phyloP scores from a whole-genome alignment of 1,284 basidiomycete genomes.

The Puccinia hordei region DNA sequence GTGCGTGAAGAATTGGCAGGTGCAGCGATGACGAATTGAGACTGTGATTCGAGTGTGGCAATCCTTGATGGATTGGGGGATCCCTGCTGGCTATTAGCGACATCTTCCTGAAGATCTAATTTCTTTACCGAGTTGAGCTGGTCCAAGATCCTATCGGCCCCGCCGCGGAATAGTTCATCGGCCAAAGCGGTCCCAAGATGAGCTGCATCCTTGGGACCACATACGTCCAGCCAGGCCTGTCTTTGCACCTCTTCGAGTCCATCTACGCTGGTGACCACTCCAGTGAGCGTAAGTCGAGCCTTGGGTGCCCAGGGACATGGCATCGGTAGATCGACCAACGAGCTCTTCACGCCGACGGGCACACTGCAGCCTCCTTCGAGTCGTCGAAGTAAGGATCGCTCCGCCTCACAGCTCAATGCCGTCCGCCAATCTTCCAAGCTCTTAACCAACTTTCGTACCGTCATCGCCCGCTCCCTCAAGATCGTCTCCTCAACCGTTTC shows the following conservation, averaged over 20 bases:
- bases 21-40: constrained; percentile 29
- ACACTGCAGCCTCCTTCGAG: constrained; percentile 97
- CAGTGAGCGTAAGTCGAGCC: constrained; percentile 68
- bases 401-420: constrained; percentile 74
- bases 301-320: constrained; percentile 54
- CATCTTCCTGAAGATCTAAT: background rate
- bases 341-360: constrained; percentile 81
- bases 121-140: constrained; percentile 64
- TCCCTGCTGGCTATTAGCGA: background rate
- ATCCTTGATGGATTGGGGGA: constrained; percentile 28
- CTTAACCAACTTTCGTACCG: constrained; percentile 68
- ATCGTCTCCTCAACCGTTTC: constrained; percentile 50
- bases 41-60: constrained; percentile 27
- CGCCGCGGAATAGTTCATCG: constrained; percentile 67
- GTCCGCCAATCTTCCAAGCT: constrained; percentile 74
- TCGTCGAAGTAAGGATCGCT: constrained; percentile 80
- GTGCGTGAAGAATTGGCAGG: constrained; percentile 42
- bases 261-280: constrained; percentile 76
- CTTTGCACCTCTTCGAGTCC: constrained; percentile 73
- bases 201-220: constrained; percentile 68
- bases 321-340: constrained; percentile 53
- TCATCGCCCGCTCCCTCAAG: constrained; percentile 52
- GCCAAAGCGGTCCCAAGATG: constrained; percentile 71
- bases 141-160: constrained; percentile 75
- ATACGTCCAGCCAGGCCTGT: constrained; percentile 66